Conservation (phyloP, 2,329 filamentous ascomycete genomes). For the Aspergillus sp. region DNA sequence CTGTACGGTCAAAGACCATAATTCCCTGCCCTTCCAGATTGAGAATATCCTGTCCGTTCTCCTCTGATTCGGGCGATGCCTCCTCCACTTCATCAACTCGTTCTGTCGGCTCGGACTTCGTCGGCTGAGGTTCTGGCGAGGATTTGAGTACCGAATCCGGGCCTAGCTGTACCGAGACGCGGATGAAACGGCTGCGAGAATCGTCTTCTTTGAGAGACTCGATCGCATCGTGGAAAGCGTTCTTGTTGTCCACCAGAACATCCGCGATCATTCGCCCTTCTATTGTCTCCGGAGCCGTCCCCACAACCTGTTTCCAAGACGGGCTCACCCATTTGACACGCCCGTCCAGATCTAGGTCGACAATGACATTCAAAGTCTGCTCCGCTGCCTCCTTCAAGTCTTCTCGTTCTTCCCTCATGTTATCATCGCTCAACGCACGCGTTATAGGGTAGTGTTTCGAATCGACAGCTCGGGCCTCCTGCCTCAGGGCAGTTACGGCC, state of each 20-base stretch:
- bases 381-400: slow-evolving; percentile 95
- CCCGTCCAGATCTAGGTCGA: slow-evolving; percentile 89
- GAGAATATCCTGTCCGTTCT: slow-evolving; percentile 60
- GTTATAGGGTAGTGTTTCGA: slow-evolving; percentile 52
- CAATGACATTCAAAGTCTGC: slow-evolving; percentile 93
- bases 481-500: slow-evolving; percentile 48
- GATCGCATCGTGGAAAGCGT: slow-evolving; percentile 79
- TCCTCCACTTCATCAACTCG: slow-evolving; percentile 37
- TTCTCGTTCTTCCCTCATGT: slow-evolving; percentile 90
- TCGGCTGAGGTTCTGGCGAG: slow-evolving; percentile 42
- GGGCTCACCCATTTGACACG: slow-evolving; percentile 95
- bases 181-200: slow-evolving; percentile 86
- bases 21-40: slow-evolving; percentile 96
- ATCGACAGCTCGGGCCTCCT: slow-evolving; percentile 46
- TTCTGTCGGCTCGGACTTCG: slow-evolving; percentile 26
- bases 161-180: slow-evolving; percentile 74
- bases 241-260: slow-evolving; percentile 77
- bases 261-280: slow-evolving; percentile 79
- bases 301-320: slow-evolving; percentile 92
- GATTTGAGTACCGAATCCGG: slow-evolving; percentile 67
- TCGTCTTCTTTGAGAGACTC: slow-evolving; percentile 92
- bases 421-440: slow-evolving; percentile 76
- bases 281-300: slow-evolving; percentile 73
- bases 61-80: slow-evolving; percentile 45
- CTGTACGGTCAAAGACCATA: slow-evolving; percentile 91